A percentile compares a stretch with the other conserved stretches of the same genome.
phyloP scores from a whole-genome alignment of 805 yeast genomes.

The Starmerella vaccinii region DNA sequence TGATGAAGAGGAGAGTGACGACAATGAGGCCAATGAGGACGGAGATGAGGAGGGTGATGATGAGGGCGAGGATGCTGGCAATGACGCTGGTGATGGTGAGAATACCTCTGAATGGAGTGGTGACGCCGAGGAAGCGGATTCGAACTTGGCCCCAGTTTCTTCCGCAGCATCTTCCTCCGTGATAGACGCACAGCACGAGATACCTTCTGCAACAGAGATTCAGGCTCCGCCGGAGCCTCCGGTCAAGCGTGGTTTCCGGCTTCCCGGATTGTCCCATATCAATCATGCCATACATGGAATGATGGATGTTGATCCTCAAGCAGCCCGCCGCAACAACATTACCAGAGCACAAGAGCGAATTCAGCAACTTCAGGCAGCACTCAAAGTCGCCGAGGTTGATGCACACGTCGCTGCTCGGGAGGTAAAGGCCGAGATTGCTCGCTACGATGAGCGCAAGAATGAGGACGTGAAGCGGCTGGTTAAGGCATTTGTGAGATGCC shows the following conservation, averaged over 20 bases:
- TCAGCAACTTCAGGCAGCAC: constrained; percentile 40
- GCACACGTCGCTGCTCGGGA: constrained; percentile 41
- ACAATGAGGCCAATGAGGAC: background rate
- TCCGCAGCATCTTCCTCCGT: background rate
- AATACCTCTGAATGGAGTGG: background rate
- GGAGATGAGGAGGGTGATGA: background rate
- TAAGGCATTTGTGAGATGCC: constrained; percentile 43
- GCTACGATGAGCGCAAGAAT: constrained; percentile 43
- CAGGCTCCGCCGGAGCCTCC: background rate
- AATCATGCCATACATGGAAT: constrained; percentile 48
- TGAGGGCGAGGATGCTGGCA: background rate
- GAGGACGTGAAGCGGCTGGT: constrained; percentile 45
- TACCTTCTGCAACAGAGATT: background rate
- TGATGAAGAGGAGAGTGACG: too few relatives aligned
- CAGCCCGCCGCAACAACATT: constrained; percentile 45
- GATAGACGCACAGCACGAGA: too few relatives aligned
- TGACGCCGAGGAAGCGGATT: background rate
- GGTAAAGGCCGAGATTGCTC: constrained; percentile 34
- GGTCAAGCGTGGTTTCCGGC: constrained; percentile 34
- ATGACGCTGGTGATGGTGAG: background rate
- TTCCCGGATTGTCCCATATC: constrained; percentile 45
- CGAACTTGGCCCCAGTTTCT: background rate
- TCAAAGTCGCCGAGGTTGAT: constrained; percentile 45
- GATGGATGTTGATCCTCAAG: constrained; percentile 57
- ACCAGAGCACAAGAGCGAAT: constrained; percentile 40